phyloP scores from a whole-genome alignment of 2,329 filamentous ascomycete species.

The Camillea tinctor region DNA sequence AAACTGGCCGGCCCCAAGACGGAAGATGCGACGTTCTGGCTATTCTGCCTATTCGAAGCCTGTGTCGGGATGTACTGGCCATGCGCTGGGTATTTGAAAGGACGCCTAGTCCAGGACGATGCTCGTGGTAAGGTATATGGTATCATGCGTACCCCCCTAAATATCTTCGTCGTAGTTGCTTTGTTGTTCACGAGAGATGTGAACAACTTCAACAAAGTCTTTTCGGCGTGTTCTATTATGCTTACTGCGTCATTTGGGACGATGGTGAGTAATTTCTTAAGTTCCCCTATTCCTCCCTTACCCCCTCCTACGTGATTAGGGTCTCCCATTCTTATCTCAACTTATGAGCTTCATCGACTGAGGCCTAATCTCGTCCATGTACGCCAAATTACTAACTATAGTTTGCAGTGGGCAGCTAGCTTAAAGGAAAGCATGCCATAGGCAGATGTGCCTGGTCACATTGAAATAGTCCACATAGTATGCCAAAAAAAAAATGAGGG shows the following conservation, averaged over 20 bases:
- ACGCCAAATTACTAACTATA: not conserved
- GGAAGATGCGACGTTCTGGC: constrained; percentile 50
- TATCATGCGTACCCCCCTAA: constrained; percentile 54
- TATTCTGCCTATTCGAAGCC: constrained; percentile 56
- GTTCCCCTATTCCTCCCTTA: not conserved
- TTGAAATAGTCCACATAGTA: not conserved
- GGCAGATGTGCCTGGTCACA: not conserved
- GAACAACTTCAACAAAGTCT: constrained; percentile 22
- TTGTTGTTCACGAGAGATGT: constrained; percentile 44
- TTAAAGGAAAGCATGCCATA: constrained; percentile 27
- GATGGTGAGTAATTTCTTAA: constrained; percentile 3
- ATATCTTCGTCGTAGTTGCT: constrained; percentile 39
- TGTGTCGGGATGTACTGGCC: constrained; percentile 60
- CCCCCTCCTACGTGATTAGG: not conserved
- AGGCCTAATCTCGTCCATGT: not conserved
- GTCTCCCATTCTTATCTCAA: not conserved
- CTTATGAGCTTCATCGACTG: not conserved
- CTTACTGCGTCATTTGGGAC: constrained; percentile 26
- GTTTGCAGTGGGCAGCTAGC: constrained; percentile 21
- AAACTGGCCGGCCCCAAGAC: constrained; percentile 38
- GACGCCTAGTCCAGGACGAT: constrained; percentile 43
- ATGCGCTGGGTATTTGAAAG: constrained; percentile 53
- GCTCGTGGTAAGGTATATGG: constrained; percentile 55
- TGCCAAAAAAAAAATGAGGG: too few species aligned
- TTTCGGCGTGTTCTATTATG: constrained; percentile 27